Evolutionary conservation across 495 filamentous ascomycete genomes (phyloP).

Genomic region (Lophiotrema nucula): DNA sequence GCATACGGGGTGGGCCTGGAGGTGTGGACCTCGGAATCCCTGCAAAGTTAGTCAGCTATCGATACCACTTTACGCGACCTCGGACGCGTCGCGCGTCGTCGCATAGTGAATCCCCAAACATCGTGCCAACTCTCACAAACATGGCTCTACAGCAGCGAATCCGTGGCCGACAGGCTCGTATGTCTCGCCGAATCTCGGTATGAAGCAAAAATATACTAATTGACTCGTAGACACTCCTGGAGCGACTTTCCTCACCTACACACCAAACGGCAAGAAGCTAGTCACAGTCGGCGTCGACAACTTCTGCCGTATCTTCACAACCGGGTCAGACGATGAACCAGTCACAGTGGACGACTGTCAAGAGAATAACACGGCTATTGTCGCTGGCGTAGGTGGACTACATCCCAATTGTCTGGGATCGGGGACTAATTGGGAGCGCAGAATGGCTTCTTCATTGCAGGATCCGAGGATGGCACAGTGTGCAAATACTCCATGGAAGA

Average conservation of each 20-base stretch:
- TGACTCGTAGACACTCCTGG: slow-evolving; percentile 60
- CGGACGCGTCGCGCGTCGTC: slow-evolving; percentile 5
- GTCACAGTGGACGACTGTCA: slow-evolving; percentile 83
- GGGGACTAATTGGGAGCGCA: slow-evolving; percentile 34
- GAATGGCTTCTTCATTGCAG: slow-evolving; percentile 81
- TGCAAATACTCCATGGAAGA: slow-evolving; percentile 76
- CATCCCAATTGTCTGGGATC: neutral
- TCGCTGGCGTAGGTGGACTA: slow-evolving; percentile 58
- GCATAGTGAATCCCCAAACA: neutral
- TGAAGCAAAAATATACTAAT: neutral
- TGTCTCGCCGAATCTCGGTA: slow-evolving; percentile 26
- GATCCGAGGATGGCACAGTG: slow-evolving; percentile 91
- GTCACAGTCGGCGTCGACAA: slow-evolving; percentile 90
- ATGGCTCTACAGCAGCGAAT: slow-evolving; percentile 37
- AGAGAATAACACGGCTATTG: slow-evolving; percentile 75
- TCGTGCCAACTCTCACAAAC: neutral
- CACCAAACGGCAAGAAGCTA: slow-evolving; percentile 64
- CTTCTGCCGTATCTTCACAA: slow-evolving; percentile 83
- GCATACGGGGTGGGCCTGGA: no score
- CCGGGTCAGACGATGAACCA: slow-evolving; percentile 86
- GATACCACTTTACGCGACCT: slow-evolving; percentile 17
- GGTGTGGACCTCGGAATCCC: no score
- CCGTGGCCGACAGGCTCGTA: slow-evolving; percentile 50
- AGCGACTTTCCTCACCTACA: slow-evolving; percentile 64
- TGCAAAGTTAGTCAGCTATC: no score